Evolutionary conservation across 1,139 yeast species (phyloP).

Genomic region (Kazachstania sp.): DNA sequence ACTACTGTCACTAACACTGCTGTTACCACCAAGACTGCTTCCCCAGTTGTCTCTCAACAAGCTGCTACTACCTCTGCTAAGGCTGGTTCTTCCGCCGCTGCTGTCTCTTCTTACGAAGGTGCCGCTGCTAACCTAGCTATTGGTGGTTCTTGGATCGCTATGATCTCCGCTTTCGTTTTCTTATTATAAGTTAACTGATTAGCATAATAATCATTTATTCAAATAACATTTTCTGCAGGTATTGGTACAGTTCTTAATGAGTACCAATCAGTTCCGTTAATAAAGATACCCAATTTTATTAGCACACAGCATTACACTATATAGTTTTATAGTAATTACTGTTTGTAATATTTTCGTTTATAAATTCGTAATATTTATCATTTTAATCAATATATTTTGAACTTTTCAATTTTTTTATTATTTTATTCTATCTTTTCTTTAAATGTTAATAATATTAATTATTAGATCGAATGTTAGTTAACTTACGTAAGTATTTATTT

Average conservation of each 20-base stretch:
- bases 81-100: slow-evolving; percentile 1
- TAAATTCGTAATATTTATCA: slow-evolving; percentile 4
- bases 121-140: slow-evolving; percentile 5
- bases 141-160: slow-evolving; percentile 5
- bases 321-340: neutral
- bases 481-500: neutral
- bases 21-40: slow-evolving; percentile 1
- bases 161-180: slow-evolving; percentile 6
- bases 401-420: neutral
- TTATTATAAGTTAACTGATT: slow-evolving; percentile 2
- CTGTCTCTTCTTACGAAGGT: neutral
- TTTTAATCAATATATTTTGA: neutral
- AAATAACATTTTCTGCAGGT: slow-evolving; percentile 6
- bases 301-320: slow-evolving; percentile 1
- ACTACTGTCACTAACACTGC: neutral
- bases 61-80: neutral
- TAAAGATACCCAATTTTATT: slow-evolving; percentile 4
- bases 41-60: slow-evolving; percentile 2
- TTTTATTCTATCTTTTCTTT: neutral
- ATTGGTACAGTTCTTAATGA: neutral
- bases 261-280: slow-evolving; percentile 4
- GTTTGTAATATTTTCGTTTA: slow-evolving; percentile 5
- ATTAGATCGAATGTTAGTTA: too few relatives aligned
- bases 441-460: neutral
- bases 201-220: slow-evolving; percentile 1